Evolutionary conservation across 108 stramenopile species (phyloP).

Genomic region (Licmophora abbreviata): DNA sequence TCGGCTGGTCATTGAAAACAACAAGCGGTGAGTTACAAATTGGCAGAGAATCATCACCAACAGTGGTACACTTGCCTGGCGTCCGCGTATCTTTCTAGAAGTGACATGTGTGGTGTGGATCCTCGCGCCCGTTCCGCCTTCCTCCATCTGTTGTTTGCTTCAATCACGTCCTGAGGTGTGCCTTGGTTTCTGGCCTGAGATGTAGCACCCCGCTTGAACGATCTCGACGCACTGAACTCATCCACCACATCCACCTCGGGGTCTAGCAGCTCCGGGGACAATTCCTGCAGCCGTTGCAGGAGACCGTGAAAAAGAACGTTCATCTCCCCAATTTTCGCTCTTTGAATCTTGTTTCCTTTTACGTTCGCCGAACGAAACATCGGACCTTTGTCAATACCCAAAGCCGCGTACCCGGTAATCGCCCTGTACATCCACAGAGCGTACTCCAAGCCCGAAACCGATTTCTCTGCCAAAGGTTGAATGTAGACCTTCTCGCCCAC

Average conservation of each 20-base stretch:
- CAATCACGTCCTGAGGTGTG: background rate
- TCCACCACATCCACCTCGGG: background rate
- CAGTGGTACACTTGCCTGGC: background rate
- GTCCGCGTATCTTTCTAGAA: background rate
- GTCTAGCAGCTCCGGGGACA: background rate
- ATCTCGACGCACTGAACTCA: background rate
- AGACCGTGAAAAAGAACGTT: background rate
- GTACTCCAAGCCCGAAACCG: background rate
- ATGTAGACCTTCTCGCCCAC: background rate
- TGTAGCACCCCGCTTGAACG: background rate
- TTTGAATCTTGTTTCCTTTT: background rate
- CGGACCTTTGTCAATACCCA: background rate
- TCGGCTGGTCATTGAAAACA: no score
- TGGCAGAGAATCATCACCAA: background rate
- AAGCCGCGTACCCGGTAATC: background rate
- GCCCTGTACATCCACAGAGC: background rate
- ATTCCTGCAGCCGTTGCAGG: background rate
- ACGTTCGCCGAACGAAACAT: background rate
- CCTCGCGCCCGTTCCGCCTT: background rate
- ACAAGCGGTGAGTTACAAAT: no score
- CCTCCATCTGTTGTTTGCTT: background rate
- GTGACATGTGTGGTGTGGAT: background rate
- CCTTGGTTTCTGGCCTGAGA: background rate
- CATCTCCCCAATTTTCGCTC: background rate
- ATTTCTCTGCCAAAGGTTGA: background rate